Evolutionary conservation across 2,329 filamentous ascomycete species (phyloP), one percentile per base, ranked within the genome.

Genomic region (Ophiostoma sp.): DNA sequence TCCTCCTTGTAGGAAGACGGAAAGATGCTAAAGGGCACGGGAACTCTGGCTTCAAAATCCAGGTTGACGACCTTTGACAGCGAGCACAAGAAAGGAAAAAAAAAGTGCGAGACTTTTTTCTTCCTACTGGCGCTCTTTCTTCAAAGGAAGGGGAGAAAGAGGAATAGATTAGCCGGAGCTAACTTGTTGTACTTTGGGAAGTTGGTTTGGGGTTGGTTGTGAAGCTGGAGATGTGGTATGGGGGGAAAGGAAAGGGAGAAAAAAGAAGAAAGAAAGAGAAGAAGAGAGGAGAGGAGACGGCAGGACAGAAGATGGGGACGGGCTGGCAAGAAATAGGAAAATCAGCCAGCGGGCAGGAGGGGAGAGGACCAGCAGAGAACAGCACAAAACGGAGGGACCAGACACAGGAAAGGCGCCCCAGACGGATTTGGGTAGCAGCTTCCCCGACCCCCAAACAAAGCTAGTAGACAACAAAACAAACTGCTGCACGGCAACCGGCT

Each of bases 21-120:
- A 91, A 98, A 98, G 92, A 98, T 93, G 93, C 94, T 98, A 91
- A 98, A 97, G 87, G 95, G 95, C 87, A 98, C 96, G 89, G 95
- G 94, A 87, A 98, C 93, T 87, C 94, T 93, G 87, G 95, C 94
- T 93, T 97, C 95, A 96, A 97, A 98, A 93, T 98, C 95, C 95
- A 98, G 95, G 89, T 94, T 98, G 93, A 87, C 93, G 92, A 92
- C 91, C 91, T 92, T 90, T 86, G 79, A 78, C 76, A 79, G 82
- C 73, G 75, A 61, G 72, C 81, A 82, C 80, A 79, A 82, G 81
- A 83, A 89, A 87, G 88, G 87, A 89, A 87, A 88, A 82, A 83
- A 87, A 87, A 87, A 86, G 90, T 77, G 76, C 78, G 78, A 78
- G 79, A 81, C 80, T 81, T 81, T 81, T 82, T 80, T 80, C 74